Evolutionary conservation across 345 rosid species (phyloP).

Genomic region (Salix caprea): DNA sequence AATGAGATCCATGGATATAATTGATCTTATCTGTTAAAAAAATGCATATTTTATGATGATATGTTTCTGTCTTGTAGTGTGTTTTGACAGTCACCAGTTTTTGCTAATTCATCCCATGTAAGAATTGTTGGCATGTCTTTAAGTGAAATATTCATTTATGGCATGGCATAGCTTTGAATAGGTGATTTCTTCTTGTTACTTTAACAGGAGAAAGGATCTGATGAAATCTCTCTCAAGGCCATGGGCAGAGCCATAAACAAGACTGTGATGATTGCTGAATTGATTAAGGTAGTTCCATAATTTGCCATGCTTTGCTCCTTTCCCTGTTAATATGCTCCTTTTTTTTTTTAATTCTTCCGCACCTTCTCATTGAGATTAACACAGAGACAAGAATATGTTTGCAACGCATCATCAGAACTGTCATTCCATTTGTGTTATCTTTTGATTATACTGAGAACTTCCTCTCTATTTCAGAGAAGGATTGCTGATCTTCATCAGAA

Average conservation of each 20-base stretch:
- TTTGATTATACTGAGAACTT: neutral
- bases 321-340: neutral
- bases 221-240: conserved; percentile 63
- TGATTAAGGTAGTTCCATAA: conserved; percentile 44
- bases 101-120: neutral
- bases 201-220: conserved; percentile 55
- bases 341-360: neutral
- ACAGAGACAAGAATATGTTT: neutral
- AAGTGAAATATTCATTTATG: neutral
- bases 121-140: neutral
- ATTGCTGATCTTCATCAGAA: conserved; percentile 30
- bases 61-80: too few relatives aligned
- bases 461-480: conserved; percentile 20
- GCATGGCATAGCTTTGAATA: neutral
- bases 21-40: neutral
- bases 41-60: neutral
- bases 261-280: conserved; percentile 66
- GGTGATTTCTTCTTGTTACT: neutral
- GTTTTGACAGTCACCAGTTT: neutral
- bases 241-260: conserved; percentile 80
- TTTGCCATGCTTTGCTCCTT: neutral
- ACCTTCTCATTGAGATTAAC: neutral
- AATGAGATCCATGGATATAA: neutral
- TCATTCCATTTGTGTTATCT: neutral
- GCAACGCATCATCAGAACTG: neutral